Evolutionary conservation across 148 eudicot species (phyloP).

Genomic region (Hydrangea macrophylla): DNA sequence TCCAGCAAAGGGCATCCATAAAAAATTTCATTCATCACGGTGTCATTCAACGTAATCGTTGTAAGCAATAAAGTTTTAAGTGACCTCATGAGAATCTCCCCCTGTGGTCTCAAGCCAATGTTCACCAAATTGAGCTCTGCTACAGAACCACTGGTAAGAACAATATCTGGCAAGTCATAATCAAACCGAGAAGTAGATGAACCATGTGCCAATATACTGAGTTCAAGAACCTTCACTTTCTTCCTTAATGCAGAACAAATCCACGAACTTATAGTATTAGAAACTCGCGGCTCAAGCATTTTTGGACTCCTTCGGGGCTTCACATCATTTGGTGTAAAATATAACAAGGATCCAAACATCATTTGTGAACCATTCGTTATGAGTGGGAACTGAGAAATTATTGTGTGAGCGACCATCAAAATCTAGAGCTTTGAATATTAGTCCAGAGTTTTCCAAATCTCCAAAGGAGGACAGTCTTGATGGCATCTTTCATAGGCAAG

Average conservation of each 20-base stretch:
- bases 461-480: slow-evolving; percentile 11
- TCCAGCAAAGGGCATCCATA: slow-evolving; percentile 25
- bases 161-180: slow-evolving; percentile 14
- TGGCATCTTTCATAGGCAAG: slow-evolving; percentile 20
- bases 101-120: slow-evolving; percentile 5
- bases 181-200: background rate
- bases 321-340: too few relatives aligned
- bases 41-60: background rate
- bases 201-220: background rate
- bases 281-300: too few relatives aligned
- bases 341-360: background rate
- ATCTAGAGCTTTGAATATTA: slow-evolving; percentile 7
- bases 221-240: slow-evolving; percentile 19
- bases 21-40: slow-evolving; percentile 6
- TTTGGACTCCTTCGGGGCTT: too few relatives aligned
- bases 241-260: slow-evolving; percentile 8
- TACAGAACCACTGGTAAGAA: slow-evolving; percentile 22
- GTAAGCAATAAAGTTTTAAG: slow-evolving; percentile 16
- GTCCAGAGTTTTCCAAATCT: slow-evolving; percentile 22
- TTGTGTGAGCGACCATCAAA: background rate
- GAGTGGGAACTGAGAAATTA: background rate
- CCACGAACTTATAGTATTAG: slow-evolving; percentile 1
- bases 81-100: slow-evolving; percentile 7
- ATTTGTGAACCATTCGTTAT: background rate
- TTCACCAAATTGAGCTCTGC: slow-evolving; percentile 36